A percentile compares a stretch with the other conserved stretches of the same genome.
Conservation (phyloP, 306 rosid species). For the Myrica gale region DNA sequence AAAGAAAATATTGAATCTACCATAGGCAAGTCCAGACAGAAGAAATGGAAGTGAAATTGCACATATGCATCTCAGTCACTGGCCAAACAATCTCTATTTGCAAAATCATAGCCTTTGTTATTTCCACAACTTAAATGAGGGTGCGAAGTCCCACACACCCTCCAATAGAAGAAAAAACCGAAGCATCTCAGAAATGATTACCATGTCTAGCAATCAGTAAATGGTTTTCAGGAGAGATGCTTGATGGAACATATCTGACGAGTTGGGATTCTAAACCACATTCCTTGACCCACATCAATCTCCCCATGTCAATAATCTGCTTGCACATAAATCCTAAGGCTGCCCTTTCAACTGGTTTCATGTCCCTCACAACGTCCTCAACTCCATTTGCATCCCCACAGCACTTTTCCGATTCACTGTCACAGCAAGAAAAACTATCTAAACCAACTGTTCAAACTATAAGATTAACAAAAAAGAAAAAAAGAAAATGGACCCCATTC, state of each 20-base stretch:
- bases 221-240: constrained; percentile 89
- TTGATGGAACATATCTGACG: constrained; percentile 71
- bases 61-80: neutral
- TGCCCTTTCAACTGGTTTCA: constrained; percentile 74
- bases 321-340: constrained; percentile 88
- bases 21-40: neutral
- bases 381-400: constrained; percentile 41
- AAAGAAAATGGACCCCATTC: neutral
- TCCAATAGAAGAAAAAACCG: neutral
- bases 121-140: neutral
- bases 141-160: neutral
- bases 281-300: constrained; percentile 77
- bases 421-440: constrained; percentile 25
- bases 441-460: neutral
- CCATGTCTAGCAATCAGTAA: constrained; percentile 56
- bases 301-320: constrained; percentile 85
- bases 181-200: constrained; percentile 6
- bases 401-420: constrained; percentile 48
- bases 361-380: constrained; percentile 52
- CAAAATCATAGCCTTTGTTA: neutral
- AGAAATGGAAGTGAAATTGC: neutral
- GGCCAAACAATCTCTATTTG: neutral
- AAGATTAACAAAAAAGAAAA: neutral
- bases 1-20: neutral
- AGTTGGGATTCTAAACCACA: constrained; percentile 62